Evolutionary conservation across 306 rosid genomes (phyloP).

Genomic region (Macrotyloma uniflorum): DNA sequence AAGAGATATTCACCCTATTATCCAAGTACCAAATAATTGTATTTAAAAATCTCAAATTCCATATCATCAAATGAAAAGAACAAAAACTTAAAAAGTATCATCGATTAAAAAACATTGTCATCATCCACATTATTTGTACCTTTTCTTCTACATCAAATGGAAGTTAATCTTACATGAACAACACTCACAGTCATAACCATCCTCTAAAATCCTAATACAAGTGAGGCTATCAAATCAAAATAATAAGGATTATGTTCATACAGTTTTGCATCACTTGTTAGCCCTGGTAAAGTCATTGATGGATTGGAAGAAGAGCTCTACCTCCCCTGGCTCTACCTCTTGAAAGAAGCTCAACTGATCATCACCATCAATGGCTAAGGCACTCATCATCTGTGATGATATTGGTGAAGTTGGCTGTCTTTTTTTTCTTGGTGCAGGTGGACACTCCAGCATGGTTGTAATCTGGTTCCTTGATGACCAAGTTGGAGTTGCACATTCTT

Average conservation of each 20-base stretch:
- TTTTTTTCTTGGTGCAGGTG: conserved; percentile 45
- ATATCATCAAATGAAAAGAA: too few species aligned
- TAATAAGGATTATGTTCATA: not conserved
- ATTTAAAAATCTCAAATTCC: too few species aligned
- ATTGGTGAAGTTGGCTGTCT: not conserved
- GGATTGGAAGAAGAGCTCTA: conserved; percentile 16
- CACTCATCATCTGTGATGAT: not conserved
- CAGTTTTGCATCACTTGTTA: not conserved
- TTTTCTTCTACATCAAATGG: not conserved
- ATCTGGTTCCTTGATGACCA: conserved; percentile 22
- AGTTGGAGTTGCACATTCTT: conserved; percentile 56
- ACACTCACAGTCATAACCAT: not conserved
- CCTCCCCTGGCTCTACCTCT: not conserved
- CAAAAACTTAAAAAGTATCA: not conserved
- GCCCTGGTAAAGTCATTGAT: not conserved
- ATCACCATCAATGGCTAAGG: not conserved
- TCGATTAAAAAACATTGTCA: not conserved
- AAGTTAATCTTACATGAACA: not conserved
- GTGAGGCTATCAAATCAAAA: not conserved
- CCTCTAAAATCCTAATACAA: not conserved
- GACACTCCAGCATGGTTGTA: conserved; percentile 40
- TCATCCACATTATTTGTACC: not conserved
- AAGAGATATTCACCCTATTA: too few species aligned
- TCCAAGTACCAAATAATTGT: too few species aligned
- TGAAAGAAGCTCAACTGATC: not conserved